Conservation (phyloP, 1,284 basidiomycete species). For the Schizophyllum commune region DNA sequence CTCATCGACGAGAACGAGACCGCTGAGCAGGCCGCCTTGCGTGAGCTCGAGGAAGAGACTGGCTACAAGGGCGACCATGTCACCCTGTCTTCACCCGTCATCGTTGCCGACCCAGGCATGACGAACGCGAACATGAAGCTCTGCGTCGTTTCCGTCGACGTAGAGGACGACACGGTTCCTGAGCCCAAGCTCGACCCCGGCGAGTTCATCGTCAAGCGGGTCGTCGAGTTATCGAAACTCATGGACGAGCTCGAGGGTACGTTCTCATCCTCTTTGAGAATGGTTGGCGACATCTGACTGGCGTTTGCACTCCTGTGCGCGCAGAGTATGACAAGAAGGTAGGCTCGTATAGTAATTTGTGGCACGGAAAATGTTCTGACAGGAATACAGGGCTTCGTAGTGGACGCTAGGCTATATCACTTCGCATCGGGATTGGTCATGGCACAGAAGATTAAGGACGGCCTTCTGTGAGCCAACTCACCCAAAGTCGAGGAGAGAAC, state of each 20-base stretch:
- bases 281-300: too few species aligned
- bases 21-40: conserved; percentile 67
- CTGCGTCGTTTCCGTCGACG: conserved; percentile 53
- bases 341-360: neutral
- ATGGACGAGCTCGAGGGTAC: conserved; percentile 58
- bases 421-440: conserved; percentile 67
- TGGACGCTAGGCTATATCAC: conserved; percentile 73
- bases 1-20: conserved; percentile 78
- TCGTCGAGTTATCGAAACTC: conserved; percentile 64
- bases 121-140: conserved; percentile 80
- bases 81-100: conserved; percentile 57
- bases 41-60: conserved; percentile 89
- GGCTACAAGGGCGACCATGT: conserved; percentile 69
- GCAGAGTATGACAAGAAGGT: conserved; percentile 69
- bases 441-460: conserved; percentile 20
- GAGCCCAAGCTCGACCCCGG: conserved; percentile 69
- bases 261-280: conserved; percentile 12
- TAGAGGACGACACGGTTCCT: conserved; percentile 55
- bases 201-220: conserved; percentile 71
- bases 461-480: neutral
- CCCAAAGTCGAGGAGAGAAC: too few species aligned
- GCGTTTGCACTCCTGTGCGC: too few species aligned
- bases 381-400: conserved; percentile 50
- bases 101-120: conserved; percentile 79
- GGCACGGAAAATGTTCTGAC: neutral